Conservation (phyloP, 306 rosid genomes). For the Vicia sativa region DNA sequence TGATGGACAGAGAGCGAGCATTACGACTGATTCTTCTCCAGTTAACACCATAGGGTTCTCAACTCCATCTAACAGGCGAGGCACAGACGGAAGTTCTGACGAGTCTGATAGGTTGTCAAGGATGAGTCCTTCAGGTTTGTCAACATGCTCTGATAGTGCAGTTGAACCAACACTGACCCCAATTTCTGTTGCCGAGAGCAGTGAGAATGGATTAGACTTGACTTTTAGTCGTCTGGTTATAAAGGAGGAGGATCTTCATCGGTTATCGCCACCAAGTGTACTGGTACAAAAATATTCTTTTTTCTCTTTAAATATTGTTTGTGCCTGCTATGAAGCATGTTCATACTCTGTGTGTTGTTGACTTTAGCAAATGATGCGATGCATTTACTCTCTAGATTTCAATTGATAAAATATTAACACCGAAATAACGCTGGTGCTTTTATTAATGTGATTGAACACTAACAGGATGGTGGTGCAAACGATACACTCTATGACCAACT, state of each 20-base stretch:
- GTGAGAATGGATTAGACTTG: slow-evolving; percentile 47
- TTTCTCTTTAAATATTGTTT: slow-evolving; percentile 12
- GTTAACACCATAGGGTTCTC: slow-evolving; percentile 44
- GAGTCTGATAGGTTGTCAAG: slow-evolving; percentile 44
- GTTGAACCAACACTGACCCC: slow-evolving; percentile 47
- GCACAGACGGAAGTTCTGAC: slow-evolving; percentile 42
- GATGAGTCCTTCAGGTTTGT: slow-evolving; percentile 58
- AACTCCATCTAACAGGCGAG: slow-evolving; percentile 35
- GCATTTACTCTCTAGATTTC: slow-evolving; percentile 16
- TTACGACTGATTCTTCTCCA: slow-evolving; percentile 45
- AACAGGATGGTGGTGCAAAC: slow-evolving; percentile 73
- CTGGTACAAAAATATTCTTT: slow-evolving; percentile 45
- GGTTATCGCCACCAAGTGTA: slow-evolving; percentile 65
- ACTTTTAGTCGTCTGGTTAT: slow-evolving; percentile 33
- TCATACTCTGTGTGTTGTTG: not conserved
- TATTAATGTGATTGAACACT: slow-evolving; percentile 36
- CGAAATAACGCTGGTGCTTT: slow-evolving; percentile 12
- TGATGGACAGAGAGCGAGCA: slow-evolving; percentile 39
- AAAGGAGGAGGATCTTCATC: slow-evolving; percentile 43
- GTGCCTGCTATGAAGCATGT: slow-evolving; percentile 17
- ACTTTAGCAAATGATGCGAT: slow-evolving; percentile 32
- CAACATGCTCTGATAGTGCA: slow-evolving; percentile 54
- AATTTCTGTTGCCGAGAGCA: slow-evolving; percentile 42
- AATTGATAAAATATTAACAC: not conserved
- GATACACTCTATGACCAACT: slow-evolving; percentile 68